Evolutionary conservation across 345 rosid species (phyloP).

Genomic region (Citropsis articulata): DNA sequence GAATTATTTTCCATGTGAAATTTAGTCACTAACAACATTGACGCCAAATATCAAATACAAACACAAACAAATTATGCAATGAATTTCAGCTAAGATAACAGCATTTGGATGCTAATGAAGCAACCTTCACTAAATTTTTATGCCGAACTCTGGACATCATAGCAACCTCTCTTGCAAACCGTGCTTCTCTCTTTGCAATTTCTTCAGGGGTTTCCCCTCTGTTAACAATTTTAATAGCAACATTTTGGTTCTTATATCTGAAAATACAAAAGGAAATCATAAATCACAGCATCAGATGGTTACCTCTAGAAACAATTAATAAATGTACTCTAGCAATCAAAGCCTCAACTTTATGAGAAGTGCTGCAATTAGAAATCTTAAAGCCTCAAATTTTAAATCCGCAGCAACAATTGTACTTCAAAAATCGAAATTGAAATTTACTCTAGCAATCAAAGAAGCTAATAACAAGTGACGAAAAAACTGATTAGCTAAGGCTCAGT

Average conservation of each 20-base stretch:
- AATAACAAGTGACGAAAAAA: not conserved
- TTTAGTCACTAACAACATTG: not conserved
- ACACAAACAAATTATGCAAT: not conserved
- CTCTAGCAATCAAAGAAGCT: not conserved
- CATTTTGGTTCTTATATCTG: conserved; percentile 81
- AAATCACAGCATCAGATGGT: conserved; percentile 9
- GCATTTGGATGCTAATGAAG: not conserved
- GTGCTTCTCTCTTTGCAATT: conserved; percentile 64
- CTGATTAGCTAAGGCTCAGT: conserved; percentile 14
- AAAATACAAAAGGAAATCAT: conserved; percentile 13
- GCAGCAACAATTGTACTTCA: not conserved
- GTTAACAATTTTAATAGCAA: conserved; percentile 79
- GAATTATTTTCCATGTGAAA: not conserved
- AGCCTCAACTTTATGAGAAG: not conserved
- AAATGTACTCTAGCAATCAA: not conserved
- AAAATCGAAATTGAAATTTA: not conserved
- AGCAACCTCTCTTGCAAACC: conserved; percentile 85
- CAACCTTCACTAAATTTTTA: conserved; percentile 90
- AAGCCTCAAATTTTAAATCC: not conserved
- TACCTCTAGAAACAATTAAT: too few relatives aligned
- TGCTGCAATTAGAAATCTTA: not conserved
- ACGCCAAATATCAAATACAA: not conserved
- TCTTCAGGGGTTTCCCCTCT: conserved; percentile 85
- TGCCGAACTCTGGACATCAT: conserved; percentile 94
- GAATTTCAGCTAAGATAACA: conserved; percentile 1